Percentiles rank a stretch among this genome's conserved stretches.
Conservation (phyloP, 2,329 filamentous ascomycete genomes). For the Sporothrix variecibatus region DNA sequence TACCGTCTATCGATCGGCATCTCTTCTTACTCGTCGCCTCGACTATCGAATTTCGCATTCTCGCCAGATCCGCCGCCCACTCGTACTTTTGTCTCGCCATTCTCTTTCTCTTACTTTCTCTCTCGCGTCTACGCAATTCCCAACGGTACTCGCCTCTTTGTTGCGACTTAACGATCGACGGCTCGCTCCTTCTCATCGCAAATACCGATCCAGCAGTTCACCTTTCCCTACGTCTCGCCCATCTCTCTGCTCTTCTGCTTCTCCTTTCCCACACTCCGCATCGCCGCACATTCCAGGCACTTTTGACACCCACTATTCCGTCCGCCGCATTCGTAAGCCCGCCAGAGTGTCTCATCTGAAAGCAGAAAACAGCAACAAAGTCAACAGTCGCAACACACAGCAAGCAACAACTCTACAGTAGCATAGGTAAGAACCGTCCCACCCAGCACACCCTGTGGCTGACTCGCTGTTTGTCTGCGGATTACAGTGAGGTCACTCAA, state of each 20-base stretch:
- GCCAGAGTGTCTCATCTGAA: constrained; percentile 18
- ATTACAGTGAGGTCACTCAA: neutral
- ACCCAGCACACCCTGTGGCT: neutral
- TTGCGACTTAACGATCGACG: constrained; percentile 15
- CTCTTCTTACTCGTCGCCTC: constrained; percentile 4
- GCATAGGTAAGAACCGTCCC: neutral
- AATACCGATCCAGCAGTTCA: constrained; percentile 12
- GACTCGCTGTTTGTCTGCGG: neutral
- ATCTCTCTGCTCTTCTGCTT: neutral
- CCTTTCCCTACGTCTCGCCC: constrained; percentile 3
- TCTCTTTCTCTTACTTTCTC: neutral
- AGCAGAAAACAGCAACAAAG: neutral
- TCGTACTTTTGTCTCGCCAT: constrained; percentile 3
- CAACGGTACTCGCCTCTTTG: constrained; percentile 8
- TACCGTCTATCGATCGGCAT: neutral
- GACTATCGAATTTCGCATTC: constrained; percentile 2
- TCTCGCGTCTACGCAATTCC: neutral
- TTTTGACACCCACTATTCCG: neutral
- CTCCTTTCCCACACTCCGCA: neutral
- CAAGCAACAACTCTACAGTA: neutral
- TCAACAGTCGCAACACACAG: neutral
- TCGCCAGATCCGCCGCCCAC: neutral
- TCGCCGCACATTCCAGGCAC: constrained; percentile 6
- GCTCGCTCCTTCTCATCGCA: neutral
- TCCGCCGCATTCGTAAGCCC: constrained; percentile 12